These are phyloP conservation scores for Populus deltoides DNA, from an alignment of 345 rosid genomes.

Conservation along the genomic window DNA sequence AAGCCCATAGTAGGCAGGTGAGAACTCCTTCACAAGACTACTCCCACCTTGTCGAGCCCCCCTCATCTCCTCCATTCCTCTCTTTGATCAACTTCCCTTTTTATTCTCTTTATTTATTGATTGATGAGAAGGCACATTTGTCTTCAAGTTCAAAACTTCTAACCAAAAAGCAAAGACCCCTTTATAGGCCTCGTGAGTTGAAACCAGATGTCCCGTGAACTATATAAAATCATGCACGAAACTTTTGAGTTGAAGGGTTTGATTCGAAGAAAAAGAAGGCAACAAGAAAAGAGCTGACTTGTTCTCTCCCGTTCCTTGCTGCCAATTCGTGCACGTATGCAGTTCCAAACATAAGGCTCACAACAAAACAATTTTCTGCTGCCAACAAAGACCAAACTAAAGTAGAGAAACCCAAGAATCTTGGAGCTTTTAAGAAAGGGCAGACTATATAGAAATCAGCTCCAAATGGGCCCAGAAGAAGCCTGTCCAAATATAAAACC, in stretches of 20 bases:
- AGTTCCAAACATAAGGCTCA: constrained; percentile 4
- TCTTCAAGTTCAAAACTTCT: neutral
- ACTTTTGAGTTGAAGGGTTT: too few species aligned
- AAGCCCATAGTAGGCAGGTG: constrained; percentile 50
- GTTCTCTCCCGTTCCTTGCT: neutral
- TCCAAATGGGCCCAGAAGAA: too few species aligned
- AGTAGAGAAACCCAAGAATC: too few species aligned
- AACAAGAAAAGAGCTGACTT: neutral
- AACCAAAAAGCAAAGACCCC: neutral
- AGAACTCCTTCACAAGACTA: constrained; percentile 30
- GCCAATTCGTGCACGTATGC: constrained; percentile 24
- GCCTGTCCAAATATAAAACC: too few species aligned
- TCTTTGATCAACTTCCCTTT: too few species aligned
- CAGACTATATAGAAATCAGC: too few species aligned
- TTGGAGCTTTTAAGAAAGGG: too few species aligned
- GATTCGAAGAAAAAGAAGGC: too few species aligned
- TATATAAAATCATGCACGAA: too few species aligned
- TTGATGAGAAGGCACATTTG: neutral
- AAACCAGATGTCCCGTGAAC: neutral
- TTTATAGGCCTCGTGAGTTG: neutral
- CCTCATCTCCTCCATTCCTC: constrained; percentile 1
- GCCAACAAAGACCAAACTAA: too few species aligned
- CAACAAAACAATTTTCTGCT: too few species aligned
- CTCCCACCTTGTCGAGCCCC: constrained; percentile 2
- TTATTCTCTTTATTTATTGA: neutral